Evolutionary conservation across 441 rosid genomes (phyloP).

Genomic region (Mallotus repandus): DNA sequence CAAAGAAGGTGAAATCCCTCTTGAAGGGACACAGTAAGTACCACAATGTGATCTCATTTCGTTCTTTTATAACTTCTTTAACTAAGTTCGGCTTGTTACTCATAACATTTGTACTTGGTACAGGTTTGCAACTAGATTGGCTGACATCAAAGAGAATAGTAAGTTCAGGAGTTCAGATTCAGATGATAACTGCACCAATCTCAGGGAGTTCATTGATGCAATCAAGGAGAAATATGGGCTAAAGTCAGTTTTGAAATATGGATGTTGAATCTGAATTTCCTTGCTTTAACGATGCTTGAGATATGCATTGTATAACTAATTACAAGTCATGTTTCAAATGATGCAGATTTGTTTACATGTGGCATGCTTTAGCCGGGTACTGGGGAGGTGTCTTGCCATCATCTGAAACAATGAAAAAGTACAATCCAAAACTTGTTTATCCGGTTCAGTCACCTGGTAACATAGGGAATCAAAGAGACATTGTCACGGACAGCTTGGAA

Average conservation of each 20-base stretch:
- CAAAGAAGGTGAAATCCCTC: constrained; percentile 30
- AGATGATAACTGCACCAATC: constrained; percentile 32
- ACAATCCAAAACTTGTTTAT: constrained; percentile 53
- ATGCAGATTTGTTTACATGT: constrained; percentile 59
- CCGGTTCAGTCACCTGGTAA: constrained; percentile 73
- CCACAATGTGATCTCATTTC: not conserved
- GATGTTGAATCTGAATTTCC: not conserved
- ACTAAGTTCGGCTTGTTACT: not conserved
- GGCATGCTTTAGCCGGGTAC: constrained; percentile 76
- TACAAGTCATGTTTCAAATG: not conserved
- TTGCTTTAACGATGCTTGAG: not conserved
- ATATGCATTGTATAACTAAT: not conserved
- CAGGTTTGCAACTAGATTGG: constrained; percentile 66
- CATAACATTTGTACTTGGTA: not conserved
- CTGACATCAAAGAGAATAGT: constrained; percentile 56
- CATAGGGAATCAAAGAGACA: constrained; percentile 49
- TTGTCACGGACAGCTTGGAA: constrained; percentile 58
- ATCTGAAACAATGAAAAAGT: constrained; percentile 53
- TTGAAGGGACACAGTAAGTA: constrained; percentile 48
- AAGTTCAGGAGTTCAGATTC: constrained; percentile 50
- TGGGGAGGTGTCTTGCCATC: constrained; percentile 83
- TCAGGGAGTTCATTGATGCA: constrained; percentile 35
- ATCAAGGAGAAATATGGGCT: constrained; percentile 45
- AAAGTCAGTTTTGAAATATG: constrained; percentile 35
- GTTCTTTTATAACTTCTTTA: not conserved